Evolutionary conservation across 192 early-diverging fungal genomes (phyloP), one percentile per base, ranked within the genome.

Genomic region (Dispira parvispora): DNA sequence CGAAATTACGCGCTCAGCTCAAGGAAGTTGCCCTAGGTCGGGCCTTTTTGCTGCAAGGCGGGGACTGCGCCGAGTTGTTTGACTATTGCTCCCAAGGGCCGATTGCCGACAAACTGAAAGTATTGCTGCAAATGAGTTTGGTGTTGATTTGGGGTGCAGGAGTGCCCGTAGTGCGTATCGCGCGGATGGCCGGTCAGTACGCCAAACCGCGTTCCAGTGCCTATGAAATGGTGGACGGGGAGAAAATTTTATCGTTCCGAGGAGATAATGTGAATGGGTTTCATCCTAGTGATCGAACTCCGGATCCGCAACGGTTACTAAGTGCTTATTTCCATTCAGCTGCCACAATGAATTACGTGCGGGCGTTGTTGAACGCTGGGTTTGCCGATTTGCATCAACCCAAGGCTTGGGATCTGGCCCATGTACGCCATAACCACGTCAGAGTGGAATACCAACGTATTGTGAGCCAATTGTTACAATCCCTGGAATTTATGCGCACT

Each of bases 211-310:
- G 95, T 55, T 93, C 90, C 45, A 91, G 84, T 70, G 85, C 92
- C 2, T 91, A 78, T 43, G 96, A 99, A 67, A 84, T 83, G 61
- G 73, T 89, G 45, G 76, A 91, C 67, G 95, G 93, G 57, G 73
- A 80, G 54, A 80, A 86, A 62, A 87, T 94, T 64, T 65, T 78
- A 54, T 88, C 93, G 43, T 99, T 88, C 80, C 84, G 96, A 56
- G 96, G 96, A 56, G 96, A 97, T 77, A 97, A 96, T 75, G 90
- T 99, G 54, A 99, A 99, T 76, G 91, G 96, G 56, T 93, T 84
- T 64, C 89, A 89, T 52, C 84, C 89, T 18, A 69, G 64, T 32
- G 84, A 93, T 55, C 84, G 96, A 50, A 83, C 75, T 20, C 91
- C 96, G 16, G 91, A 99, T 69, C 96, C 96, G 50, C 83, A 94